These are phyloP conservation scores for Aspergillus olivimuriae DNA, from an alignment of 495 filamentous ascomycete genomes.

Conservation along the genomic window DNA sequence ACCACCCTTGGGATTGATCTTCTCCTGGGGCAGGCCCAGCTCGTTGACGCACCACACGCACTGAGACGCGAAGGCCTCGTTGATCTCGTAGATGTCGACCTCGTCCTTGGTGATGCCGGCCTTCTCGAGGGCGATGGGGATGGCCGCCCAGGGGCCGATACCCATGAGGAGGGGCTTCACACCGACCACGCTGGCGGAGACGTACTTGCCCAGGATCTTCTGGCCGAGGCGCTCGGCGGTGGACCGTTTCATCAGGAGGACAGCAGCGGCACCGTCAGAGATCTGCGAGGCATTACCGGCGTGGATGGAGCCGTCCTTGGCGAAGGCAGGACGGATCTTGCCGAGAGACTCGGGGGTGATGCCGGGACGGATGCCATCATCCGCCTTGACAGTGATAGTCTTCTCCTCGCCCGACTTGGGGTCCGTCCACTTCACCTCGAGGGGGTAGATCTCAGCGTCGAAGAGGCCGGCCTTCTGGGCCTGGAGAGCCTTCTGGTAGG, in stretches of 20 bases:
- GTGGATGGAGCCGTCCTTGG: conserved; percentile 88
- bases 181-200: conserved; percentile 76
- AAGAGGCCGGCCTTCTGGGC: conserved; percentile 89
- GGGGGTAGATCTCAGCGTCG: conserved; percentile 83
- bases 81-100: conserved; percentile 97
- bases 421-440: conserved; percentile 78
- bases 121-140: conserved; percentile 83
- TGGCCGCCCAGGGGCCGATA: conserved; percentile 90
- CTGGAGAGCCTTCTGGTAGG: conserved; percentile 80
- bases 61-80: conserved; percentile 96
- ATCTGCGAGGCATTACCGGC: conserved; percentile 95
- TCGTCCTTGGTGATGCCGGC: conserved; percentile 83
- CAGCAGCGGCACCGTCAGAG: conserved; percentile 90
- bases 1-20: conserved; percentile 96
- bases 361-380: conserved; percentile 81
- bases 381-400: conserved; percentile 73
- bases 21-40: conserved; percentile 66
- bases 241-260: conserved; percentile 90
- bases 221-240: conserved; percentile 86
- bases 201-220: conserved; percentile 84
- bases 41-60: conserved; percentile 90
- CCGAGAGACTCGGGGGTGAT: conserved; percentile 79
- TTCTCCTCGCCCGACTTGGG: conserved; percentile 86
- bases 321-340: conserved; percentile 90
- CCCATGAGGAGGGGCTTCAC: conserved; percentile 95